Conservation (phyloP, 2,329 filamentous ascomycete species). For the Venturia oleaginea region DNA sequence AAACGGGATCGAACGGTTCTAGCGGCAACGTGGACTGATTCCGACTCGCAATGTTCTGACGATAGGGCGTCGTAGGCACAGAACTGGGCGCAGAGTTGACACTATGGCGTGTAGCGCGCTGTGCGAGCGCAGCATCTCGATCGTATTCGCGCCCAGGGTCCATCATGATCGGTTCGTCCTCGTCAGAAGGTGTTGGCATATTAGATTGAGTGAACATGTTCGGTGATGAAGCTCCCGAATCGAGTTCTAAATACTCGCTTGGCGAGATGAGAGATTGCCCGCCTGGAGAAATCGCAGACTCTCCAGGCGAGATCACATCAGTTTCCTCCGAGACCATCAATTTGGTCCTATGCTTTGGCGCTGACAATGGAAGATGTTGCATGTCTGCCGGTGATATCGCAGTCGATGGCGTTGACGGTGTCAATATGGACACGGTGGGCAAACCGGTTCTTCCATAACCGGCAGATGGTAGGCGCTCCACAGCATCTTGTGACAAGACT, state of each 20-base stretch:
- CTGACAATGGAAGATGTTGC: not conserved
- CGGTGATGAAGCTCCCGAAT: not conserved
- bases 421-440: not conserved
- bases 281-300: not conserved
- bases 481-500: not conserved
- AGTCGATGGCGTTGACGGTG: not conserved
- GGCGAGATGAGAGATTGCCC: not conserved
- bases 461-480: not conserved
- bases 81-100: not conserved
- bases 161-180: not conserved
- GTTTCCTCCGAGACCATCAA: not conserved
- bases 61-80: not conserved
- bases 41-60: not conserved
- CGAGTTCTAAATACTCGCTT: not conserved
- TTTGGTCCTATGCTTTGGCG: not conserved
- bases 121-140: conserved; percentile 8
- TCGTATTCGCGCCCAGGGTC: conserved; percentile 5
- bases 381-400: not conserved
- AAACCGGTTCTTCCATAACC: not conserved
- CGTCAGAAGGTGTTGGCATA: conserved; percentile 4
- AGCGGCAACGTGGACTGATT: not conserved
- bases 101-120: not conserved
- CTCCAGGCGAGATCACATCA: not conserved
- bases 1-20: not conserved
- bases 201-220: not conserved